These are phyloP conservation scores for Cercis canadensis DNA, from an alignment of 306 rosid species.

Conservation along the genomic window DNA sequence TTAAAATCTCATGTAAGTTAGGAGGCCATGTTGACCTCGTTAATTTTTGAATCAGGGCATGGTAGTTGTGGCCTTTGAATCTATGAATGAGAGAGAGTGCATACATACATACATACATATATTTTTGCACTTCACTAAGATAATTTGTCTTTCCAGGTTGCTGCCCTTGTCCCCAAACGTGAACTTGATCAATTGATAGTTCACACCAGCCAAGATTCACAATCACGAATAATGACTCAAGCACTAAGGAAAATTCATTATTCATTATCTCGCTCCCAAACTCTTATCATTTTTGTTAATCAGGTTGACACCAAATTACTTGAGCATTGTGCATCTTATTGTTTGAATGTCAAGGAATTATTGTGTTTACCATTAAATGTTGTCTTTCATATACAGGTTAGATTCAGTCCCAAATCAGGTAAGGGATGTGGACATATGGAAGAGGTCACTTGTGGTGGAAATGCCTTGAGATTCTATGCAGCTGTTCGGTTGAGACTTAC, in stretches of 20 bases:
- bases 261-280: slow-evolving; percentile 64
- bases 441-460: slow-evolving; percentile 93
- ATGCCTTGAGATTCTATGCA: slow-evolving; percentile 83
- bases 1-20: no score
- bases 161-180: slow-evolving; percentile 81
- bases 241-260: slow-evolving; percentile 78
- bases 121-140: background rate
- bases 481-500: slow-evolving; percentile 77
- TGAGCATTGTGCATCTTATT: slow-evolving; percentile 3
- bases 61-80: no score
- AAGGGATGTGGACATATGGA: slow-evolving; percentile 51
- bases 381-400: slow-evolving; percentile 52
- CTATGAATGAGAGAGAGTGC: no score
- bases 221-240: slow-evolving; percentile 67
- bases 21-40: no score
- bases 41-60: no score
- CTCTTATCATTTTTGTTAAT: slow-evolving; percentile 73
- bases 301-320: slow-evolving; percentile 59
- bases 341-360: slow-evolving; percentile 33
- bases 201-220: slow-evolving; percentile 48
- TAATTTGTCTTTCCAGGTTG: slow-evolving; percentile 65
- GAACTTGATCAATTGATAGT: slow-evolving; percentile 70
- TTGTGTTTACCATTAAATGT: slow-evolving; percentile 21
- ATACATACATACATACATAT: no score
- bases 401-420: slow-evolving; percentile 56